Evolutionary conservation across 768 basidiomycete species (phyloP), one percentile per base, ranked within the genome.

Genomic region (Rhodotorula paludigena): DNA sequence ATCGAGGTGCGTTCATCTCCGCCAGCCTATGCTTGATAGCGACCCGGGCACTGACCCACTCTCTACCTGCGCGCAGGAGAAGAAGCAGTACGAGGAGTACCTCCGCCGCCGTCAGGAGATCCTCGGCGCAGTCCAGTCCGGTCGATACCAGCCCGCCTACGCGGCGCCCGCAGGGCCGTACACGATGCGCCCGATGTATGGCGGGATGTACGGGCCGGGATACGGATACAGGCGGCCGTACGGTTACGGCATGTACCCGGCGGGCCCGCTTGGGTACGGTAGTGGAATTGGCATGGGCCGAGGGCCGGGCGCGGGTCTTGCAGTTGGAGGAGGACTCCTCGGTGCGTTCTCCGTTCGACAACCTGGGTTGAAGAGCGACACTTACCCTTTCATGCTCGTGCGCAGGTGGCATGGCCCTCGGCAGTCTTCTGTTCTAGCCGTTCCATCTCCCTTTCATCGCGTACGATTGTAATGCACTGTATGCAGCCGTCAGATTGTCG

Each of bases 31-130:
- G n/a, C n/a, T n/a, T n/a, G n/a, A n/a, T n/a, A n/a, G n/a, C n/a
- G n/a, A n/a, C n/a, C n/a, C 28, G 5, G 15, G 21, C 21, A 8
- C 45, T 57, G 42, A 32, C 33, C 28, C 33, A 15, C 4, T 5
- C 15, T 41, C 10, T 21, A n/a, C n/a, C n/a, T n/a, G n/a, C n/a
- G n/a, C 52, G 21, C 48, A 68, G 67, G 63, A 66, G n/a, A 10
- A 52, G 33, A 63, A 63, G 18, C 25, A 47, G n/a, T 60, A 66
- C 61, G 45, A 65, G 21, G 38, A 18, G 16, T 73, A 69, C 63
- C 62, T 69, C 33, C 55, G 53, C n/a, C 57, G 72, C 15, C 61
- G 68, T 5, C 23, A 57, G 15, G 54, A 64, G 49, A 58, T 73
- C 39, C 38, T 60, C 30, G 32, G 60, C 23, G 57, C 62, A 2